Base-by-base conservation (phyloP, 768 basidiomycete species). In the Termitomyces sp. region DNA sequence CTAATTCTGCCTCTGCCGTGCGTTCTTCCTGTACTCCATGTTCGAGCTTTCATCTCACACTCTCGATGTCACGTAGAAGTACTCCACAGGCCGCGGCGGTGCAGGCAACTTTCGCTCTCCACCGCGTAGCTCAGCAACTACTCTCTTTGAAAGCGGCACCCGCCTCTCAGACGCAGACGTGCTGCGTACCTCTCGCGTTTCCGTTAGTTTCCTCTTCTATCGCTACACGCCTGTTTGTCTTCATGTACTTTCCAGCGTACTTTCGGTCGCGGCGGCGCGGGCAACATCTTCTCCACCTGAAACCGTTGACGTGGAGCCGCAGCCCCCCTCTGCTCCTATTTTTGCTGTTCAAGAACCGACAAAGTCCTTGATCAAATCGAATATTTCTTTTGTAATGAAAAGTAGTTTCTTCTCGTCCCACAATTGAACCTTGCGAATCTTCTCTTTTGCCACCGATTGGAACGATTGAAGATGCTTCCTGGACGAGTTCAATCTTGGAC, bases 51-150 rank as follows among this genome's bases (percentile, higher is more conserved):
- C n/a, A 3, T 3, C 20, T 7, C 8, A 6, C 35, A 1, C 13
- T 13, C 10, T 20, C 18, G 4, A 14, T n/a, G 3, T 14, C 1
- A 66, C 26, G 54, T 65, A 83, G 74, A 57, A 78, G 8, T 77
- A 74, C 63, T 85, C 84, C 26, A 81, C 82, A 33, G 93, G 93
- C n/a, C 83, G 92, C 46, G 93, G 93, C n/a, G 93, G 93, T 16
- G 81, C 82, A 9, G 93, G 93, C n/a, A 95, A 95, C 78, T 84
- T 95, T 55, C 86, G 89, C 51, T 87, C 89, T 1, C 86, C 86
- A 1, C 89, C 89, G 7, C 81, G 85, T 33, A 85, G 84, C 30
- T 38, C 59, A 1, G 7, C 53, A 48, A 55, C 56, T 66, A 69
- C 1, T 63, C 64, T 54, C 0, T 14, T 49, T 32, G 65, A 67